Evolutionary conservation across 163 green algal species (phyloP).

Genomic region (Trebouxiophyceae sp.): DNA sequence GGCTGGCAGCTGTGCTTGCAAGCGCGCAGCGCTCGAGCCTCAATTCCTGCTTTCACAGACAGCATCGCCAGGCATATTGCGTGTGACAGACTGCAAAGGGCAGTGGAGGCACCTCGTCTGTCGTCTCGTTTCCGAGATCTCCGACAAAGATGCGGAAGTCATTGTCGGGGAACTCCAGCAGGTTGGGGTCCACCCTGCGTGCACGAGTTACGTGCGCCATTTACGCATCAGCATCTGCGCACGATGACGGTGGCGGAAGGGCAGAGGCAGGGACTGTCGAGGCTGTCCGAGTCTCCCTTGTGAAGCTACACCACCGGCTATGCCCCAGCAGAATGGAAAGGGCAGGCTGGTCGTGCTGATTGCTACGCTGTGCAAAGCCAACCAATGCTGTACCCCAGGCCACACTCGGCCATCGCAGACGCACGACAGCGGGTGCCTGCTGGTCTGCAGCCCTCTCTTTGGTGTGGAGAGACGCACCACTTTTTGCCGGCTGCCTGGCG

Average conservation of each 20-base stretch:
- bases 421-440: not conserved
- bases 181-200: slow-evolving; percentile 46
- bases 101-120: too few species aligned
- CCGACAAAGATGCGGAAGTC: slow-evolving; percentile 96
- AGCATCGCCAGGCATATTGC: too few species aligned
- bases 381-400: too few species aligned
- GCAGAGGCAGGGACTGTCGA: too few species aligned
- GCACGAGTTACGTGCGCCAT: not conserved
- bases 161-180: slow-evolving; percentile 90
- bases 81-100: too few species aligned
- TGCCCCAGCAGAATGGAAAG: too few species aligned
- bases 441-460: not conserved
- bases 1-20: too few species aligned
- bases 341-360: too few species aligned
- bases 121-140: slow-evolving; percentile 92
- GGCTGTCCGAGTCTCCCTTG: not conserved
- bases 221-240: too few species aligned
- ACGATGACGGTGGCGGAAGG: not conserved
- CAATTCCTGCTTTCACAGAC: too few species aligned
- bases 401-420: too few species aligned
- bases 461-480: slow-evolving; percentile 39
- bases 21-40: too few species aligned
- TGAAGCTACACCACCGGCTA: not conserved
- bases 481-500: slow-evolving; percentile 51
- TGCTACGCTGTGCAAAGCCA: not conserved